Evolutionary conservation across 371 early-diverging fungal genomes (phyloP), one percentile per base, ranked within the genome.

Genomic region (Lichtheimia ramosa): DNA sequence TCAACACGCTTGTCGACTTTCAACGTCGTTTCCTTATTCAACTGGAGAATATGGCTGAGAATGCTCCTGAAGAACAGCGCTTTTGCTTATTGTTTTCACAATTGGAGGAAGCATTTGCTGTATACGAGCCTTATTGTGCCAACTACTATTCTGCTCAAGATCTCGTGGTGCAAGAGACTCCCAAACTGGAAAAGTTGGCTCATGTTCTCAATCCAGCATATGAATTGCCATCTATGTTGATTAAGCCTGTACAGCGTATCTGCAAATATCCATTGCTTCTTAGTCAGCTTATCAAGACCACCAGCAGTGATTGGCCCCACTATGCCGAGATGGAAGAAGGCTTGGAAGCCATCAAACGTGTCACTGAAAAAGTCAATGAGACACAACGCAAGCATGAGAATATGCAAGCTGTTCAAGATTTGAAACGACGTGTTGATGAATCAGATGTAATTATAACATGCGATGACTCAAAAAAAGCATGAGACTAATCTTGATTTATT

Each of bases 181-280:
- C 74, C 42, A 79, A 77, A 51, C 70, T 85, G 16, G 78, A 77
- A 61, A 76, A 76, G 59, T 69, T 91, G 51, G 73, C 80, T 24
- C 80, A 86, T 58, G 69, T 94, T 18, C 73, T 96, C 52, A 95
- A 96, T 56, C 94, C 96, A 13, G 83, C 75, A 28, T 89, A 91
- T 58, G 90, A 89, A 62, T 79, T 98, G 51, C 95, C 90, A 16
- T 93, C 94, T 15, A 82, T 92, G 71, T 82, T 99, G 43, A 96
- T 99, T 74, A 95, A 95, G 73, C 99, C 99, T 1, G 89, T 98
- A 0, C 98, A 99, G 77, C 88, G 99, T 59, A 90, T 98, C 59
- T 95, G 96, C 83, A 96, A 94, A 81, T 99, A 98, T 75, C 95
- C 95, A 24, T 79, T 96, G 27, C 83, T 96, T 43, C 80, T 97